Conservation (phyloP, 83 land plant genomes). For the Isoetes engelmannii region DNA sequence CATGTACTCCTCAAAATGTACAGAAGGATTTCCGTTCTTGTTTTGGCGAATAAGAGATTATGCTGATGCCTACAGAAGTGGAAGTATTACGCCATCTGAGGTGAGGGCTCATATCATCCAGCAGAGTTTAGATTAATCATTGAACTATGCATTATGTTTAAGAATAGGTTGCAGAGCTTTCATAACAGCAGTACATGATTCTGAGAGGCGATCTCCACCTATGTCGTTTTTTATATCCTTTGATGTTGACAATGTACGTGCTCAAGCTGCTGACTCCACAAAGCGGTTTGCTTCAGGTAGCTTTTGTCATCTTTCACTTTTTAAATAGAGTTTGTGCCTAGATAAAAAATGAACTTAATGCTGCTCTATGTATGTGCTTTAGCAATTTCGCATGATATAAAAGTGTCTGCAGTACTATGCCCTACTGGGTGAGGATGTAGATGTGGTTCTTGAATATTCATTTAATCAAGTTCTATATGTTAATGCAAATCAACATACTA, state of each 20-base stretch:
- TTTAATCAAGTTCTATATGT: too few relatives aligned
- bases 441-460: too few relatives aligned
- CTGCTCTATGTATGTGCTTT: too few relatives aligned
- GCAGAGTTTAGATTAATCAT: constrained; percentile 8
- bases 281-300: constrained; percentile 21
- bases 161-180: constrained; percentile 26
- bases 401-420: too few relatives aligned
- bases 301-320: not conserved
- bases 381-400: too few relatives aligned
- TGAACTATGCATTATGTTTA: not conserved
- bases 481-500: too few relatives aligned
- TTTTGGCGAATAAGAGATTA: constrained; percentile 34
- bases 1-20: not conserved
- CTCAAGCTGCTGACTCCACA: constrained; percentile 30
- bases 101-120: constrained; percentile 6
- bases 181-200: constrained; percentile 22
- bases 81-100: constrained; percentile 27
- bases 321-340: not conserved
- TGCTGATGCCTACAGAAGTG: constrained; percentile 28
- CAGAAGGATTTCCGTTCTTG: constrained; percentile 11
- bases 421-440: too few relatives aligned
- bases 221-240: constrained; percentile 23
- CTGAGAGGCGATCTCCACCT: constrained; percentile 14
- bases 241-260: constrained; percentile 13
- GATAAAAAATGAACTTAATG: too few relatives aligned